Evolutionary conservation across 1,284 basidiomycete species (phyloP), one percentile per base, ranked within the genome.

Genomic region (Puccinia triticina): DNA sequence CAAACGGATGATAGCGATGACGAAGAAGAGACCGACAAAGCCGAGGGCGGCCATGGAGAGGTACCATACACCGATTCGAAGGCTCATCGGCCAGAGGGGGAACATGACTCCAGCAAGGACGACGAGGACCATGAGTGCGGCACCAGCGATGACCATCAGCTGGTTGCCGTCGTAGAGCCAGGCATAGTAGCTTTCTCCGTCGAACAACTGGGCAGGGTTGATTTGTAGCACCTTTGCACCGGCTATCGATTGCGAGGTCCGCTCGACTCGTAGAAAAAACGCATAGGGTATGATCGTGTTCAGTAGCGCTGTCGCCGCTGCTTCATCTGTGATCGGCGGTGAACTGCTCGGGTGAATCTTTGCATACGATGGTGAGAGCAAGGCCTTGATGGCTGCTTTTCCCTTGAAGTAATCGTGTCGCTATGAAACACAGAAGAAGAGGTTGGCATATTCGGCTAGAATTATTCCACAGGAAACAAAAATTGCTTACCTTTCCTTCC

Each of bases 81-180:
- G 91, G 85, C 91, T 92, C 66, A 92, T 91, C 1, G 96, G 96
- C 96, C 97, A 99, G 21, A 99, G 90, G 0, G 96, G 96, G 91
- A 98, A 99, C 95, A 99, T 98, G 86, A 98, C 96, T 1, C 94
- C 96, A 0, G 93, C 96, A 66, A 99, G 92, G 90, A 99, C 95
- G 86, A 98, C 89, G 46, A 90, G 91, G 80, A 99, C 95, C 94
- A 99, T 96, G 48, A 92, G 92, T 32, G 93, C 89, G 16, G 94
- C 96, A 53, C 95, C 94, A n/a, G 95, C 90, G 86, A 96, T 95
- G 18, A 94, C 95, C 84, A 92, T 94, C 90, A 95, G 92, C 86
- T 98, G 95, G 2, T 93, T 93, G 57, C 95, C 95, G 84, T 97
- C 95, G 88, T 95, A 95, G 88, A 99, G 94, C 96, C 96, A 99